Conservation (phyloP, 2,329 filamentous ascomycete genomes). For the Diaporthe ampelina region DNA sequence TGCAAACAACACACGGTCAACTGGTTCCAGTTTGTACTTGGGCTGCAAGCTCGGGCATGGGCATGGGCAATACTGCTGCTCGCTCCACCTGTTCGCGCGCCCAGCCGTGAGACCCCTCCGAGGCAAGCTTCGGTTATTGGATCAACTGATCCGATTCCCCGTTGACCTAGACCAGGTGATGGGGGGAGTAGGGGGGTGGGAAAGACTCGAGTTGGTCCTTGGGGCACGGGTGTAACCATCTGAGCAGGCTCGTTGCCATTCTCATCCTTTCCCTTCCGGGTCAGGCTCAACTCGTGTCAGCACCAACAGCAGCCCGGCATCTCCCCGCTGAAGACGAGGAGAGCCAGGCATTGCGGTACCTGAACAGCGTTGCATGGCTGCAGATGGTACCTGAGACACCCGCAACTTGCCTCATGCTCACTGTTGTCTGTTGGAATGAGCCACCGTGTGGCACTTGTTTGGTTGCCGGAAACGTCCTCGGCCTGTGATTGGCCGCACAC, state of each 20-base stretch:
- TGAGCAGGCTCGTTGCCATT: conserved; percentile 25
- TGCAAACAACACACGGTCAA: conserved; percentile 33
- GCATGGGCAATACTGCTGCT: conserved; percentile 23
- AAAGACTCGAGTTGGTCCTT: conserved; percentile 23
- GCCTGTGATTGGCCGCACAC: conserved; percentile 31
- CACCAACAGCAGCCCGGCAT: conserved; percentile 5
- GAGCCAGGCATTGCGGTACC: conserved; percentile 26
- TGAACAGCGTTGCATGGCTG: conserved; percentile 32
- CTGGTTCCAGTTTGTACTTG: conserved; percentile 32
- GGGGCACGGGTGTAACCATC: conserved; percentile 32
- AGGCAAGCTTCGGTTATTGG: conserved; percentile 36
- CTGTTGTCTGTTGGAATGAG: conserved; percentile 8
- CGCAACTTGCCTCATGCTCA: neutral
- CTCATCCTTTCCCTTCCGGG: conserved; percentile 17
- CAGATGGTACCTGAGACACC: conserved; percentile 36
- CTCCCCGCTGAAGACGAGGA: conserved; percentile 12
- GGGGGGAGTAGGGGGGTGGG: conserved; percentile 8
- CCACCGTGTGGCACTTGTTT: conserved; percentile 23
- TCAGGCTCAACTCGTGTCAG: conserved; percentile 18
- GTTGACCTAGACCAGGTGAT: conserved; percentile 27
- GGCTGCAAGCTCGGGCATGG: conserved; percentile 14
- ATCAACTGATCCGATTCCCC: conserved; percentile 25
- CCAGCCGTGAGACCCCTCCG: conserved; percentile 23
- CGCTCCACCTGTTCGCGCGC: conserved; percentile 41
- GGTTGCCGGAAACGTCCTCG: conserved; percentile 31